A percentile compares a stretch with the other conserved stretches of the same genome.
Conservation (phyloP, 2,329 filamentous ascomycete species). For the Epichloe amarillans region DNA sequence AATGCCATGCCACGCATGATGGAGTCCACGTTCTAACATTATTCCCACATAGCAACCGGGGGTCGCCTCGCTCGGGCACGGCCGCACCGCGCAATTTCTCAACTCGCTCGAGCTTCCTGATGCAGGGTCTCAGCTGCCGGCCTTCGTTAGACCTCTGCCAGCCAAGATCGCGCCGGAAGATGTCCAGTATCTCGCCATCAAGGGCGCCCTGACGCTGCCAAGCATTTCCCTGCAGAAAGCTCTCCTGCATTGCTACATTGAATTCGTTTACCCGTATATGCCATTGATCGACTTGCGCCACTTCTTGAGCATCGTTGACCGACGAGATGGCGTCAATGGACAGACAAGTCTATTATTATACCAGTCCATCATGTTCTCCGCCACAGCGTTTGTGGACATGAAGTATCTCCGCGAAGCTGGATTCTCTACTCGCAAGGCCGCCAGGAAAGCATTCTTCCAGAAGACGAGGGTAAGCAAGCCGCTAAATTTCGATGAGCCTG, state of each 20-base stretch:
- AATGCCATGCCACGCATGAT: slow-evolving; percentile 12
- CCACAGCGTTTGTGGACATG: slow-evolving; percentile 77
- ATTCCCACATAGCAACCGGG: neutral
- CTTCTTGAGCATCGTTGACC: slow-evolving; percentile 46
- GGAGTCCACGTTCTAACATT: neutral
- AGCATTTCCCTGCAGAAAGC: slow-evolving; percentile 59
- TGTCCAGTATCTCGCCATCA: slow-evolving; percentile 67
- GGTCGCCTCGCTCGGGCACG: slow-evolving; percentile 19
- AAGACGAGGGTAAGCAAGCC: slow-evolving; percentile 58
- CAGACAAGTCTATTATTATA: slow-evolving; percentile 77
- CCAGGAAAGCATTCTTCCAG: slow-evolving; percentile 78
- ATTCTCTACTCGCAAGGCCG: slow-evolving; percentile 63
- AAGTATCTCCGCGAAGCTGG: slow-evolving; percentile 63
- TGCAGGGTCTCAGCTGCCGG: slow-evolving; percentile 35
- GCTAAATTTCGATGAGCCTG: neutral
- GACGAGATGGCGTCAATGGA: slow-evolving; percentile 53
- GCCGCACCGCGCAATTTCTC: slow-evolving; percentile 30
- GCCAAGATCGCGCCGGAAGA: slow-evolving; percentile 67
- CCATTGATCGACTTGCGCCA: slow-evolving; percentile 62
- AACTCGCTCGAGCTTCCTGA: slow-evolving; percentile 35
- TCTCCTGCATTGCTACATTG: slow-evolving; percentile 67
- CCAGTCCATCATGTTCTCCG: slow-evolving; percentile 90
- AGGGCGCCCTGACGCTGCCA: slow-evolving; percentile 73
- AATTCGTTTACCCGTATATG: slow-evolving; percentile 92
- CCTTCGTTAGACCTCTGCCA: slow-evolving; percentile 70